Evolutionary conservation across 768 basidiomycete genomes (phyloP).

Genomic region (Collybia mongolica): DNA sequence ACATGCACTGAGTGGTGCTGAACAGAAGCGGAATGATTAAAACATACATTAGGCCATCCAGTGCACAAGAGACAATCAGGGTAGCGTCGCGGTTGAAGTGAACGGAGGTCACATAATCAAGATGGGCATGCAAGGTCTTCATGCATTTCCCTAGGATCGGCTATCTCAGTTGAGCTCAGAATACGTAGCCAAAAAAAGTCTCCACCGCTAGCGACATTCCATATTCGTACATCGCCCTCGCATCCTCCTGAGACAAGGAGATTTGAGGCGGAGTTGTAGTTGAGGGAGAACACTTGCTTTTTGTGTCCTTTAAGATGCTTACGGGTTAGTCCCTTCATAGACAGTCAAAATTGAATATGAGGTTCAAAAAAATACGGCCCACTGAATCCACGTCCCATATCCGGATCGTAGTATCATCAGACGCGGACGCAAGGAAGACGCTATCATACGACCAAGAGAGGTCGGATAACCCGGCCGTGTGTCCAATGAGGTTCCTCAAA

Average conservation of each 20-base stretch:
- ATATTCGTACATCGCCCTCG: slow-evolving; percentile 90
- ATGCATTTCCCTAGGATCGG: slow-evolving; percentile 66
- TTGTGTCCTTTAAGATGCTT: slow-evolving; percentile 80
- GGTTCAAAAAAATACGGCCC: slow-evolving; percentile 19
- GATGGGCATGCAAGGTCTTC: slow-evolving; percentile 86
- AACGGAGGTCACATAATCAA: slow-evolving; percentile 93
- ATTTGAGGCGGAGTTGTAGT: slow-evolving; percentile 86
- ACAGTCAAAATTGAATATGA: slow-evolving; percentile 6
- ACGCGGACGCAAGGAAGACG: slow-evolving; percentile 82
- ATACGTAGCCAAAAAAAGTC: slow-evolving; percentile 1
- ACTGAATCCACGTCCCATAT: slow-evolving; percentile 89
- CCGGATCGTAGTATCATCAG: slow-evolving; percentile 86
- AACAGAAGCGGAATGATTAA: slow-evolving; percentile 2
- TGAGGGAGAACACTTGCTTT: slow-evolving; percentile 88
- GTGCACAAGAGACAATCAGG: slow-evolving; percentile 86
- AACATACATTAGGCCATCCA: slow-evolving; percentile 91
- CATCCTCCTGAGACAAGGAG: slow-evolving; percentile 90
- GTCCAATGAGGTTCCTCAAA: slow-evolving; percentile 71
- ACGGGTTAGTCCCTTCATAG: slow-evolving; percentile 59
- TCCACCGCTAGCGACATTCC: slow-evolving; percentile 83
- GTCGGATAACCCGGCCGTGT: slow-evolving; percentile 84
- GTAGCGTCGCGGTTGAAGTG: slow-evolving; percentile 92
- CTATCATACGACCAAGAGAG: slow-evolving; percentile 88
- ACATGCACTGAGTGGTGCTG: slow-evolving; percentile 6
- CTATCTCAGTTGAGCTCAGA: background rate